A percentile compares a stretch with the other conserved stretches of the same genome.
These are phyloP conservation scores for Tanacetum coccineum DNA, from an alignment of 129 eudicot genomes.

Conservation along the genomic window DNA sequence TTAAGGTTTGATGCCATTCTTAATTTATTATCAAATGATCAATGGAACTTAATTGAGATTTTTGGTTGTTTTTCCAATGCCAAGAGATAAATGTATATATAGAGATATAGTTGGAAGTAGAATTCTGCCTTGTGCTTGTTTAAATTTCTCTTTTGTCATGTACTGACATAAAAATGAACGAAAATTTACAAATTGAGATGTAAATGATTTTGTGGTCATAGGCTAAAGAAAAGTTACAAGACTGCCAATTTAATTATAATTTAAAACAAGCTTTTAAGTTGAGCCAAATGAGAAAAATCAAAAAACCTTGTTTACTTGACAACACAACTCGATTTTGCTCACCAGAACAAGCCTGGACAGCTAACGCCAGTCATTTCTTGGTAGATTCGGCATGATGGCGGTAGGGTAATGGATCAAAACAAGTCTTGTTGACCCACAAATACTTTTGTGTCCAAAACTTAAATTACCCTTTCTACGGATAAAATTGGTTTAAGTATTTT, in stretches of 20 bases:
- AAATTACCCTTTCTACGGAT: too few species aligned
- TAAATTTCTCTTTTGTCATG: too few species aligned
- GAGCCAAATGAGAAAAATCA: background rate
- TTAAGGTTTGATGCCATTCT: constrained; percentile 22
- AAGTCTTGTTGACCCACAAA: too few species aligned
- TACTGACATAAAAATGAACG: background rate
- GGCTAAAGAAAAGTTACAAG: too few species aligned
- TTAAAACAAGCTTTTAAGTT: too few species aligned
- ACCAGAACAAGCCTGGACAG: background rate
- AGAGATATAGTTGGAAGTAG: too few species aligned
- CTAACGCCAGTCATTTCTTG: background rate
- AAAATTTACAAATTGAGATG: background rate
- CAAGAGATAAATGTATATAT: constrained; percentile 7
- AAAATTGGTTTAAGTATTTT: too few species aligned
- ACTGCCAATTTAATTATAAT: too few species aligned
- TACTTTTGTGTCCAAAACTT: too few species aligned
- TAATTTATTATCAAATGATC: background rate
- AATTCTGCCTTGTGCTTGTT: too few species aligned
- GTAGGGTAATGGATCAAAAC: background rate
- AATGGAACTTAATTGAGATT: background rate
- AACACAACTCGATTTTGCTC: background rate
- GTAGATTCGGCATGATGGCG: too few species aligned
- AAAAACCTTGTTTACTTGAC: background rate
- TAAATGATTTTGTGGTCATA: background rate
- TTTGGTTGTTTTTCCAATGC: constrained; percentile 14